Evolutionary conservation across 176 grass and related monocot species (phyloP).

Genomic region (Melocanna baccifera): DNA sequence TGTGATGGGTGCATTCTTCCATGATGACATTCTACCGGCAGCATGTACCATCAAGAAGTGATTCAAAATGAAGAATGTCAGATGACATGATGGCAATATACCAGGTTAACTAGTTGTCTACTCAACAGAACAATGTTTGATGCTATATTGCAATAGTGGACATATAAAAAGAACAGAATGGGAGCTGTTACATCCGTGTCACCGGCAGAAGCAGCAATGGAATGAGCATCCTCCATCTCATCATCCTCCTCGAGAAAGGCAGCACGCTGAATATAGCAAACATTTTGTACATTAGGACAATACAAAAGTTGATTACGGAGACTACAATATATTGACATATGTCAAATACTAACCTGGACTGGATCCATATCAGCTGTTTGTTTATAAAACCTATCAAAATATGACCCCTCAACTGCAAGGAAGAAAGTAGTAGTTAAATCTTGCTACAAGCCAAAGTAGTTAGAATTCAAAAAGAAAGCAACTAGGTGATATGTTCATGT

Average conservation of each 20-base stretch:
- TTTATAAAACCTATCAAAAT: conserved; percentile 90
- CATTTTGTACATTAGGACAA: not conserved
- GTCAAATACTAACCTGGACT: conserved; percentile 57
- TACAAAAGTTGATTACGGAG: conserved; percentile 3
- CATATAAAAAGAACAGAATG: conserved; percentile 12
- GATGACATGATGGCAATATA: not conserved
- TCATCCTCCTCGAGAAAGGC: conserved; percentile 80
- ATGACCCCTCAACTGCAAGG: conserved; percentile 81
- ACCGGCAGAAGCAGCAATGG: conserved; percentile 70
- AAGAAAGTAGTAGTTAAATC: conserved; percentile 6
- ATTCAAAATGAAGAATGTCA: not conserved
- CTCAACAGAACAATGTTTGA: not conserved
- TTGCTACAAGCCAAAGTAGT: not conserved
- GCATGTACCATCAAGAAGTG: not conserved
- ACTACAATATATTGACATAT: not conserved
- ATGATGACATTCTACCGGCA: not conserved
- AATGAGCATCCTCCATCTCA: conserved; percentile 99
- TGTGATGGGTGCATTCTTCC: not conserved
- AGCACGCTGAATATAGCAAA: conserved; percentile 65
- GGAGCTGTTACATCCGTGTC: conserved; percentile 68
- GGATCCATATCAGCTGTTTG: conserved; percentile 80
- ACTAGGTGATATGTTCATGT: not conserved
- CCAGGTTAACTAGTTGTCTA: not conserved
- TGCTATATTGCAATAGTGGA: not conserved
- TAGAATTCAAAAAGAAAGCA: conserved; percentile 4